Evolutionary conservation across 164 flowering plant genomes (phyloP).

Genomic region (Liriodendron chinense): DNA sequence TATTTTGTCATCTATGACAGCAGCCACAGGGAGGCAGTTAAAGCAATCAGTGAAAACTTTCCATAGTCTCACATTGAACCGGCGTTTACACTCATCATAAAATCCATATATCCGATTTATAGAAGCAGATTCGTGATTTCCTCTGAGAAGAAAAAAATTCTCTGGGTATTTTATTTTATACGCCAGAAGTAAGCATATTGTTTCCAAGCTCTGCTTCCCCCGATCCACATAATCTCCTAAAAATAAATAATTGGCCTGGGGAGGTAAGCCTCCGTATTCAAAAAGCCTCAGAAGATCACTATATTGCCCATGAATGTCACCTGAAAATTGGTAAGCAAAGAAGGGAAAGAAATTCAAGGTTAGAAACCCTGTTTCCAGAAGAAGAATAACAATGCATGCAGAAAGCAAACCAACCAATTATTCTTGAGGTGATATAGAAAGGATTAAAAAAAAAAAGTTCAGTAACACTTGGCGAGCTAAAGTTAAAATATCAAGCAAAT

Average conservation of each 20-base stretch:
- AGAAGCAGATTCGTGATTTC: constrained; percentile 81
- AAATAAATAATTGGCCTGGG: constrained; percentile 69
- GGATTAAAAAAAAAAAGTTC: not conserved
- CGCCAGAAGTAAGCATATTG: constrained; percentile 78
- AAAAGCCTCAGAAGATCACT: constrained; percentile 71
- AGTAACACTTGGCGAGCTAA: not conserved
- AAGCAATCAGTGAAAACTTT: constrained; percentile 71
- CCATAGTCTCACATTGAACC: constrained; percentile 79
- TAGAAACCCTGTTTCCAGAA: not conserved
- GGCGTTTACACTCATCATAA: constrained; percentile 82
- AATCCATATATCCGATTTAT: constrained; percentile 83
- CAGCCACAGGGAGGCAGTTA: constrained; percentile 85
- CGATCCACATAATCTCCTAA: constrained; percentile 87
- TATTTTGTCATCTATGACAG: constrained; percentile 78
- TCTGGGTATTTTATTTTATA: constrained; percentile 80
- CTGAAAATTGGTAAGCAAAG: constrained; percentile 28
- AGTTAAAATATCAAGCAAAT: not conserved
- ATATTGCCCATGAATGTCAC: constrained; percentile 87
- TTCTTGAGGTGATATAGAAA: not conserved
- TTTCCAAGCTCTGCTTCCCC: constrained; percentile 80
- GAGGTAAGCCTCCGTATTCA: constrained; percentile 82
- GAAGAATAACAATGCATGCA: not conserved
- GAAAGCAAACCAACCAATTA: constrained; percentile 1
- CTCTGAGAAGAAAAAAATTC: constrained; percentile 70
- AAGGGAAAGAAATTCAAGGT: not conserved